phyloP scores from a whole-genome alignment of 257 asterid species.

The Paraleonurus japonicus region DNA sequence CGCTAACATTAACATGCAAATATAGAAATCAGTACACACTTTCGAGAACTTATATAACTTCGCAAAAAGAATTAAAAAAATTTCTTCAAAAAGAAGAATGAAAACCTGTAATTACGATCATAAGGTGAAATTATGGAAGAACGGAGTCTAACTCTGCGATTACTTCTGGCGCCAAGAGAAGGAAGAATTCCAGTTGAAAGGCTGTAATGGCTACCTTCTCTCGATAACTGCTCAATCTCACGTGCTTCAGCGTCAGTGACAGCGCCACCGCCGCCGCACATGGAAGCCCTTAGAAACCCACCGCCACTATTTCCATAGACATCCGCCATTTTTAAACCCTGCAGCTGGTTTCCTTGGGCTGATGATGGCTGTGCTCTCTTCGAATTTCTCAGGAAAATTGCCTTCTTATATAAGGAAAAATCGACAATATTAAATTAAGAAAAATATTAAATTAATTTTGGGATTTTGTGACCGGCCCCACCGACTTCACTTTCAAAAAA shows the following conservation, averaged over 20 bases:
- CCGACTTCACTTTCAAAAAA: background rate
- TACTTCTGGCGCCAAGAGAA: conserved; percentile 65
- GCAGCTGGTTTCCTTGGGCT: background rate
- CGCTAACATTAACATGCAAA: conserved; percentile 21
- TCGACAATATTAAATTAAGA: background rate
- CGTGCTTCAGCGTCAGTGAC: conserved; percentile 34
- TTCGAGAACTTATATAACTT: background rate
- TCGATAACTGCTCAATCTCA: conserved; percentile 55
- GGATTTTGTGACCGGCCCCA: background rate
- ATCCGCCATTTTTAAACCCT: conserved; percentile 33
- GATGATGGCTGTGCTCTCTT: background rate
- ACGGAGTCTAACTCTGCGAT: conserved; percentile 50
- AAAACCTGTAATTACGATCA: conserved; percentile 60
- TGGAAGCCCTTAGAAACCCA: conserved; percentile 33
- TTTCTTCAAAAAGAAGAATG: background rate
- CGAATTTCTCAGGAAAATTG: background rate
- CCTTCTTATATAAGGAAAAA: background rate
- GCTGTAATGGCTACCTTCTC: conserved; percentile 59
- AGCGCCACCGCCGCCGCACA: conserved; percentile 50
- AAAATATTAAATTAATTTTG: background rate
- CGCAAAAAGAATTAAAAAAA: background rate
- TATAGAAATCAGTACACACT: background rate
- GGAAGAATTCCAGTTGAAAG: conserved; percentile 61
- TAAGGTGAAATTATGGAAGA: conserved; percentile 49
- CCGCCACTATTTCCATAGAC: conserved; percentile 25